Conservation (phyloP, 2,329 filamentous ascomycete genomes). For the Drechslera avenae region DNA sequence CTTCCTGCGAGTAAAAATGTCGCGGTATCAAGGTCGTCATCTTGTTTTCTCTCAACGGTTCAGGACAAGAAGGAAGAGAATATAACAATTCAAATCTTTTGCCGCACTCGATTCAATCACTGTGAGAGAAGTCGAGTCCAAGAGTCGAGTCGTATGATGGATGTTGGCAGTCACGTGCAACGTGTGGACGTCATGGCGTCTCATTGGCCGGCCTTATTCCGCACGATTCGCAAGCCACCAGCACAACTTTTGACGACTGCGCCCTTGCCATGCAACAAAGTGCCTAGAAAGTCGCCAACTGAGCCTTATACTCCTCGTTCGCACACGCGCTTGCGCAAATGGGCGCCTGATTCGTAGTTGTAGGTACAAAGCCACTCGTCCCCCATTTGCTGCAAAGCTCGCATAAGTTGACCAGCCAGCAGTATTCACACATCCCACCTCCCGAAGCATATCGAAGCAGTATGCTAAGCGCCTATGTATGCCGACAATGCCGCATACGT, state of each 20-base stretch:
- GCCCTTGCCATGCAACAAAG: not conserved
- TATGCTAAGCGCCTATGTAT: slow-evolving; percentile 44
- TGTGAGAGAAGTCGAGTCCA: too few relatives aligned
- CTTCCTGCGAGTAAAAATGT: slow-evolving; percentile 76
- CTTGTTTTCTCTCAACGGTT: not conserved
- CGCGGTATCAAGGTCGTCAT: slow-evolving; percentile 84
- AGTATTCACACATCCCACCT: slow-evolving; percentile 3
- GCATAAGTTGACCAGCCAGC: slow-evolving; percentile 5
- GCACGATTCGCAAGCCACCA: slow-evolving; percentile 4
- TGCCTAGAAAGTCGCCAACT: not conserved
- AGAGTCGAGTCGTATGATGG: not conserved
- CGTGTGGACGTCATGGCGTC: slow-evolving; percentile 18
- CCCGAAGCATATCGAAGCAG: slow-evolving; percentile 5
- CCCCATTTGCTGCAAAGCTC: slow-evolving; percentile 1
- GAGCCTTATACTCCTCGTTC: not conserved
- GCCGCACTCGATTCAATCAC: not conserved
- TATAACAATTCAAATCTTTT: too few relatives aligned
- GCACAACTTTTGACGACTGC: slow-evolving; percentile 3
- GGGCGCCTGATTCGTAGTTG: not conserved
- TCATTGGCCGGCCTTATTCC: slow-evolving; percentile 16
- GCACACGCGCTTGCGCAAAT: not conserved
- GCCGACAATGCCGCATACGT: slow-evolving; percentile 39
- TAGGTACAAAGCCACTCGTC: not conserved
- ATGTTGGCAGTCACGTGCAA: slow-evolving; percentile 27
- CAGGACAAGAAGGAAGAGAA: too few relatives aligned